These are phyloP conservation scores for Plasmodiophora brassicae DNA, from an alignment of 208 protist genomes.

Conservation along the genomic window DNA sequence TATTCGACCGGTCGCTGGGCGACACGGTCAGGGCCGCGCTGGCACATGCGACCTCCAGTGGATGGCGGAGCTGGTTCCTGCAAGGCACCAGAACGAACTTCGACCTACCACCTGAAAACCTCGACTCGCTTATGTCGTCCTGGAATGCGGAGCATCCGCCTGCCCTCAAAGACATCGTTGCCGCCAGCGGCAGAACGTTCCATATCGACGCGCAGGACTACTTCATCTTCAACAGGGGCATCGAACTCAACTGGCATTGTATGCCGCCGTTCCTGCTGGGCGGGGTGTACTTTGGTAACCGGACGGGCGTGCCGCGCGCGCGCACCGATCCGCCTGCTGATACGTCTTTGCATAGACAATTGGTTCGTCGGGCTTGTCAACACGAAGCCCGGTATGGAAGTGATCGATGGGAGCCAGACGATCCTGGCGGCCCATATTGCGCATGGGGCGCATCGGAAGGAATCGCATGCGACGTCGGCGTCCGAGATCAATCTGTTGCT, in stretches of 20 bases:
- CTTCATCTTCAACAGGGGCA: constrained; percentile 19
- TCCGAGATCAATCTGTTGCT: background rate
- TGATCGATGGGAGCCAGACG: background rate
- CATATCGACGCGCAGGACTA: constrained; percentile 7
- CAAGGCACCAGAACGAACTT: background rate
- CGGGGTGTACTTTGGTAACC: too few relatives aligned
- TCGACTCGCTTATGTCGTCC: too few relatives aligned
- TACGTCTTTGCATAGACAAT: constrained; percentile 3
- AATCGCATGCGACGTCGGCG: background rate
- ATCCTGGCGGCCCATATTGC: background rate
- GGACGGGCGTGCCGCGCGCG: too few relatives aligned
- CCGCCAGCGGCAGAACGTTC: background rate
- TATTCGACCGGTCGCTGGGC: background rate
- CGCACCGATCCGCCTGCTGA: too few relatives aligned
- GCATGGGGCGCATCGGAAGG: background rate
- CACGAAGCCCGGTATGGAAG: background rate
- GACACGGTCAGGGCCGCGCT: background rate
- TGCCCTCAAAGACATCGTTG: background rate
- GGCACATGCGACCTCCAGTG: background rate
- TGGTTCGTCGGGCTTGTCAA: background rate
- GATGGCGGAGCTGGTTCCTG: background rate
- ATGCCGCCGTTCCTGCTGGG: background rate
- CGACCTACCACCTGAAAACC: background rate
- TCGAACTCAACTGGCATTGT: background rate
- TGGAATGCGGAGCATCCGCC: too few relatives aligned